Base-by-base conservation (phyloP, 805 yeast species). In the Tetrapisispora phaffii region DNA sequence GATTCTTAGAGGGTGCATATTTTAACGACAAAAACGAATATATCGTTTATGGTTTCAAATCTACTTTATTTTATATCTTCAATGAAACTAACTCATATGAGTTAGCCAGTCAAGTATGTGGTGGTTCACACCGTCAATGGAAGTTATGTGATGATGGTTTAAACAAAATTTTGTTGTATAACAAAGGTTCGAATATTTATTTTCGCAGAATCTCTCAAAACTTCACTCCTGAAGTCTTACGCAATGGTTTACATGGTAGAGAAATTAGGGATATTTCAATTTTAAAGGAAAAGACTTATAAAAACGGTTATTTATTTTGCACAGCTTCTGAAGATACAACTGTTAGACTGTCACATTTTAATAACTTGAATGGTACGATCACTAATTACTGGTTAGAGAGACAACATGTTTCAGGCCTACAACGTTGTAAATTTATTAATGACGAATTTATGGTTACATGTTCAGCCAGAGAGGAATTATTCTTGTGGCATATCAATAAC, bases 111-210 rank as follows among this genome's bases (percentile, higher is more conserved):
- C 86, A 80, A 49, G 63, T 72, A 13, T 93, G 97, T 62, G 97
- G 97, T 23, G 97, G 97, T 2, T 77, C 93, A 3, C 96, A 89
- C 59, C 72, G 97, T 48, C 75, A 77, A 47, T 93, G 97, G 96
- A 71, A 73, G 29, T 65, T 84, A 22, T 56, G 64, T 39, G 33
- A 44, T 23, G 48, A 54, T n/a, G 51, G 53, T 3, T 33, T 56
- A 10, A 56, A 59, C 12, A 73, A 62, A 50, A 67, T 72, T 39
- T 76, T 86, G 50, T 66, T 72, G 20, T 84, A 77, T 57, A 77
- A 84, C 12, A 78, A 79, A 59, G 73, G 80, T 22, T 71, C 82
- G 4, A 62, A 67, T 16, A 59, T 81, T 34, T 63, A 65, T 41
- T 53, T 75, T 20, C 69, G 71, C 44, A 53, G 47, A 49, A 63